phyloP scores from a whole-genome alignment of 106 monocot genomes.

The Dendrobium huoshanense region DNA sequence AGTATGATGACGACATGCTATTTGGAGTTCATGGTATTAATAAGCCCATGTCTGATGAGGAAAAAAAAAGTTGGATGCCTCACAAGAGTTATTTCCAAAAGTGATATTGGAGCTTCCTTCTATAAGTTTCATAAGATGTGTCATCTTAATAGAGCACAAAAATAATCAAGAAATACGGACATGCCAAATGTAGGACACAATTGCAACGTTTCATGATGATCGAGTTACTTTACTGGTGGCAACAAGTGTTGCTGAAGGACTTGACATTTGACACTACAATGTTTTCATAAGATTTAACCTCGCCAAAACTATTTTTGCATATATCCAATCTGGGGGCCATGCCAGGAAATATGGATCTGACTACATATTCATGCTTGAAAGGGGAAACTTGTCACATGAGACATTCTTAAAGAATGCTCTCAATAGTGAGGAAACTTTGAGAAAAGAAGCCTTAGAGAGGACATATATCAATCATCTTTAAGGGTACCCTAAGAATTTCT shows the following conservation, averaged over 20 bases:
- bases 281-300: slow-evolving; percentile 97
- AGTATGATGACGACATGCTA: too few species aligned
- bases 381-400: too few species aligned
- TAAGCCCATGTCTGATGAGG: too few species aligned
- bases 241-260: slow-evolving; percentile 40
- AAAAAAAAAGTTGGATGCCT: too few species aligned
- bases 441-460: too few species aligned
- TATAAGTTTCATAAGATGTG: slow-evolving; percentile 81
- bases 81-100: slow-evolving; percentile 15
- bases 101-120: slow-evolving; percentile 90
- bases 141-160: slow-evolving; percentile 92
- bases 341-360: slow-evolving; percentile 97
- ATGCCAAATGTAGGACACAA: slow-evolving; percentile 92
- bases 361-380: slow-evolving; percentile 81
- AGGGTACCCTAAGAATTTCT: slow-evolving; percentile 45
- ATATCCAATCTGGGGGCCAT: slow-evolving; percentile 98
- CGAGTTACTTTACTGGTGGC: slow-evolving; percentile 86
- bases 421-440: too few species aligned
- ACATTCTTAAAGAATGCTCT: too few species aligned
- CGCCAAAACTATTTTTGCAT: slow-evolving; percentile 97
- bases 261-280: slow-evolving; percentile 82
- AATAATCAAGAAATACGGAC: slow-evolving; percentile 97
- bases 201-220: slow-evolving; percentile 92
- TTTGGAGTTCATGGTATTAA: too few species aligned
- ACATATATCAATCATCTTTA: neutral